phyloP scores from a whole-genome alignment of 2,329 filamentous ascomycete genomes.

The Rutstroemia sp. region DNA sequence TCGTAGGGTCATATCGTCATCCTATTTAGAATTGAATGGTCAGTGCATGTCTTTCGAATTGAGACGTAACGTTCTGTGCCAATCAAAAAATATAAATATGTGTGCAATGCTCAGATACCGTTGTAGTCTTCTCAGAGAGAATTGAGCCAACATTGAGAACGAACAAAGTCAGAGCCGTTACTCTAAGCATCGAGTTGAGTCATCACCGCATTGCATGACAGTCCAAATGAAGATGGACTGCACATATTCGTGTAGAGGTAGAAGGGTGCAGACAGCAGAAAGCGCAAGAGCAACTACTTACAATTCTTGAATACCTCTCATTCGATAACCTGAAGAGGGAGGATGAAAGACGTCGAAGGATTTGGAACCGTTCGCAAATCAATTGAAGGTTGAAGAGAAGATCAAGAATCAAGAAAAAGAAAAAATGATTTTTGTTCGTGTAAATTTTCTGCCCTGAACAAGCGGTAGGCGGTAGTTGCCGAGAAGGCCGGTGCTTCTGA shows the following conservation, averaged over 20 bases:
- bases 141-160: conserved; percentile 56
- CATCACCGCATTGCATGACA: conserved; percentile 45
- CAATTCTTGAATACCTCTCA: no score
- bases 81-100: conserved; percentile 6
- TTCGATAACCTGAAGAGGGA: not conserved
- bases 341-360: not conserved
- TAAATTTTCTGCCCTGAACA: not conserved
- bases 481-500: no score
- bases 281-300: no score
- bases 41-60: not conserved
- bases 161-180: conserved; percentile 37
- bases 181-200: conserved; percentile 52
- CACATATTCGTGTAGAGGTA: not conserved
- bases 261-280: not conserved
- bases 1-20: conserved; percentile 20
- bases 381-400: not conserved
- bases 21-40: conserved; percentile 14
- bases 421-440: not conserved
- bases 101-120: conserved; percentile 76
- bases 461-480: not conserved
- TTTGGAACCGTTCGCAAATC: not conserved
- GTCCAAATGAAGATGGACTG: not conserved
- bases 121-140: conserved; percentile 75
- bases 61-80: not conserved
- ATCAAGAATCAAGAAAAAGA: not conserved